A percentile compares a stretch with the other conserved stretches of the same genome.
These are phyloP conservation scores for Dioscorea zingiberensis DNA, from an alignment of 106 monocot genomes.

Conservation along the genomic window DNA sequence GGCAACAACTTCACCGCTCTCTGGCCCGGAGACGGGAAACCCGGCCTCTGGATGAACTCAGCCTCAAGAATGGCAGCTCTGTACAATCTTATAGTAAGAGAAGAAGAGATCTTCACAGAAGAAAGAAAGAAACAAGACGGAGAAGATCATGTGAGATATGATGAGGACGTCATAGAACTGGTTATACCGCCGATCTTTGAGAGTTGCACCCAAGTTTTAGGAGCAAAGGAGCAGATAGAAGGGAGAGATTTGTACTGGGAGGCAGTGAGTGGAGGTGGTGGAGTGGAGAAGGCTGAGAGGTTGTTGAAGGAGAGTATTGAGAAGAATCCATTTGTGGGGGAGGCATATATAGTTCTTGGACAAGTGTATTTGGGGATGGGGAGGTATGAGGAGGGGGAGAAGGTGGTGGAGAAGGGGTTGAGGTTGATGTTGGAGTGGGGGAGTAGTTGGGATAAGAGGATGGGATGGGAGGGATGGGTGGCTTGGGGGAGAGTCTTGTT, in stretches of 20 bases:
- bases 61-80: conserved; percentile 56
- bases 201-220: conserved; percentile 52
- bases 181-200: conserved; percentile 81
- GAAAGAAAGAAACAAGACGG: conserved; percentile 10
- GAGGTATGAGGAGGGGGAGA: conserved; percentile 49
- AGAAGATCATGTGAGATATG: conserved; percentile 24
- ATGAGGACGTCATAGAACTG: conserved; percentile 56
- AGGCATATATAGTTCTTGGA: conserved; percentile 52
- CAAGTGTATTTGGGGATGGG: conserved; percentile 38
- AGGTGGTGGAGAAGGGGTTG: conserved; percentile 49
- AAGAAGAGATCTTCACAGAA: conserved; percentile 55
- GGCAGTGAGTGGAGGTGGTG: conserved; percentile 23
- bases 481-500: conserved; percentile 54
- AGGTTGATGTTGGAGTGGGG: conserved; percentile 52
- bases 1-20: conserved; percentile 48
- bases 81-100: conserved; percentile 47
- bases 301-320: conserved; percentile 34
- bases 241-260: conserved; percentile 82
- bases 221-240: conserved; percentile 42
- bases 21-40: conserved; percentile 72
- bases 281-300: conserved; percentile 38
- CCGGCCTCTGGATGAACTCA: conserved; percentile 73
- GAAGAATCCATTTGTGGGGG: conserved; percentile 72
- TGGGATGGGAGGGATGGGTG: conserved; percentile 58
- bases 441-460: conserved; percentile 57